Conservation (phyloP, 345 rosid genomes). For the Brassica carinata region DNA sequence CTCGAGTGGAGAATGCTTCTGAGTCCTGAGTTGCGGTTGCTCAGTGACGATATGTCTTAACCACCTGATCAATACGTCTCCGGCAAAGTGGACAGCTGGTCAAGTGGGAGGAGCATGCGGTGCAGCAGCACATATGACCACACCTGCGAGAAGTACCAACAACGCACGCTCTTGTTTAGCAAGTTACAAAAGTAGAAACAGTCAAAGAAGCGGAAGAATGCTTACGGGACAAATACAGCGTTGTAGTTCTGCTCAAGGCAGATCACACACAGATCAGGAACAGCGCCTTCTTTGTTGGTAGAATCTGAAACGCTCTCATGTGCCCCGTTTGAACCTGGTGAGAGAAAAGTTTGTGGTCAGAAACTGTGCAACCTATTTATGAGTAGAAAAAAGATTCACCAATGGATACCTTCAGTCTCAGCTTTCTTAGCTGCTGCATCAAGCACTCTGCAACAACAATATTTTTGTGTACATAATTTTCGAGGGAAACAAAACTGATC, state of each 20-base stretch:
- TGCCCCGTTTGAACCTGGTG: conserved; percentile 53
- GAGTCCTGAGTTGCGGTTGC: conserved; percentile 14
- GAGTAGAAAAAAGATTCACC: background rate
- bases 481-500: background rate
- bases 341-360: conserved; percentile 22
- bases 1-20: conserved; percentile 8
- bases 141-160: conserved; percentile 58
- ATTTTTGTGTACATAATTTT: background rate
- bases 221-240: conserved; percentile 91
- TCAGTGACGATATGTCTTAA: conserved; percentile 84
- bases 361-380: background rate
- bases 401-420: conserved; percentile 60
- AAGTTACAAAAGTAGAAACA: conserved; percentile 17
- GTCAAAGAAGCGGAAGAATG: conserved; percentile 17
- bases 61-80: conserved; percentile 77
- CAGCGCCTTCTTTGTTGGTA: conserved; percentile 53
- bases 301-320: conserved; percentile 43
- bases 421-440: conserved; percentile 85
- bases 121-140: conserved; percentile 98
- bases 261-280: conserved; percentile 93
- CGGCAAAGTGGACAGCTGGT: conserved; percentile 87
- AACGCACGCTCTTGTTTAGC: background rate
- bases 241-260: conserved; percentile 95
- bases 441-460: conserved; percentile 69
- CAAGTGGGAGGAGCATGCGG: conserved; percentile 67